phyloP scores from a whole-genome alignment of 768 basidiomycete genomes.

The Leccinum disarticulatum region DNA sequence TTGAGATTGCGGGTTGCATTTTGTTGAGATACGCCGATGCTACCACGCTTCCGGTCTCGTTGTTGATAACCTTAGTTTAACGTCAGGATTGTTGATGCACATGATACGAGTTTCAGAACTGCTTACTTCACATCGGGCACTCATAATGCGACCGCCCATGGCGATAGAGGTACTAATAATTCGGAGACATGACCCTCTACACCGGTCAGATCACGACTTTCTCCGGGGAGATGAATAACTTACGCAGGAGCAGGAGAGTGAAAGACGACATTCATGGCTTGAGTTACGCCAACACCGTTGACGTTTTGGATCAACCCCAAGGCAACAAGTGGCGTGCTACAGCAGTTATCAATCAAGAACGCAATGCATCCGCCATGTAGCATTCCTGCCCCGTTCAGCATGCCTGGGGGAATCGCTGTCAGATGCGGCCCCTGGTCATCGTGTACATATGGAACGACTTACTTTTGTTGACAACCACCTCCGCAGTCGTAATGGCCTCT shows the following conservation, averaged over 20 bases:
- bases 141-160: constrained; percentile 69
- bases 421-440: background rate
- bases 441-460: constrained; percentile 19
- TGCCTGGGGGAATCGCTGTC: constrained; percentile 40
- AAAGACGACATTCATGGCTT: constrained; percentile 67
- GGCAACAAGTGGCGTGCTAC: constrained; percentile 65
- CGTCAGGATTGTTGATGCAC: constrained; percentile 3
- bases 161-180: constrained; percentile 66
- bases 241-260: constrained; percentile 67
- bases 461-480: constrained; percentile 64
- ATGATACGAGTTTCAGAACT: background rate
- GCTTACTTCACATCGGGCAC: constrained; percentile 67
- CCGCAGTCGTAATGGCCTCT: constrained; percentile 62
- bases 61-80: constrained; percentile 52
- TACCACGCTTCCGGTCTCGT: constrained; percentile 53
- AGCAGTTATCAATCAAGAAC: constrained; percentile 75
- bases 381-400: constrained; percentile 77
- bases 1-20: constrained; percentile 62
- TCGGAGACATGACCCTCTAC: constrained; percentile 56
- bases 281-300: constrained; percentile 76
- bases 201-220: constrained; percentile 4
- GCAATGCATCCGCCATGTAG: constrained; percentile 75
- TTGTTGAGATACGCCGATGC: constrained; percentile 71
- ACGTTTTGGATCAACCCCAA: constrained; percentile 57
- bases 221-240: constrained; percentile 26